A percentile compares a stretch with the other conserved stretches of the same genome.
Evolutionary conservation across 2,329 filamentous ascomycete species (phyloP).

Genomic region (Aaosphaeria pasadenensis): DNA sequence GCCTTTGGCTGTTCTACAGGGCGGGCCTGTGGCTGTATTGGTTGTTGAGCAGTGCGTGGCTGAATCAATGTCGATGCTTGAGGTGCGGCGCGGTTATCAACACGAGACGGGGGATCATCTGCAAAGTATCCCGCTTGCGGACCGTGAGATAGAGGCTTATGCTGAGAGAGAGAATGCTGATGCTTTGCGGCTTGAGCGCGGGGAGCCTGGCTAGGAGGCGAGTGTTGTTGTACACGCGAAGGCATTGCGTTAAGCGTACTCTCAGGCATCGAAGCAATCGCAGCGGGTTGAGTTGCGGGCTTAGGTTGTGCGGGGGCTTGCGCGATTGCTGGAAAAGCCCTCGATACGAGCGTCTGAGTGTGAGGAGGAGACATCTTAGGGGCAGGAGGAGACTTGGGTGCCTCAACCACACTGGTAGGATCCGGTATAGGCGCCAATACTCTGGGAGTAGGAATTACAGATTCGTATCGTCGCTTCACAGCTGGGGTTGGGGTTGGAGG

Average conservation of each 20-base stretch:
- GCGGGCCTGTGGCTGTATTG: slow-evolving; percentile 21
- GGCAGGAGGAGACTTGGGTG: slow-evolving; percentile 27
- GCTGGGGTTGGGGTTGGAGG: slow-evolving; percentile 50
- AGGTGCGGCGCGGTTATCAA: slow-evolving; percentile 29
- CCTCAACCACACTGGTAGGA: slow-evolving; percentile 34
- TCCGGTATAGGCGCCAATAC: slow-evolving; percentile 47
- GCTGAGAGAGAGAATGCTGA: slow-evolving; percentile 23
- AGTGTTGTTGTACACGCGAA: slow-evolving; percentile 26
- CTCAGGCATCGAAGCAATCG: slow-evolving; percentile 22
- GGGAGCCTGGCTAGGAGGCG: slow-evolving; percentile 22
- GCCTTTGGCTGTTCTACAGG: slow-evolving; percentile 25
- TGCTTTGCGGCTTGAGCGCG: slow-evolving; percentile 23
- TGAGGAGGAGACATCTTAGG: slow-evolving; percentile 40
- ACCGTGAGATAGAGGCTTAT: slow-evolving; percentile 24
- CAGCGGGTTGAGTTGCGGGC: slow-evolving; percentile 17
- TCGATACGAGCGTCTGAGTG: slow-evolving; percentile 8
- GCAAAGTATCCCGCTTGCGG: slow-evolving; percentile 37
- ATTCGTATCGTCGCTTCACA: slow-evolving; percentile 47
- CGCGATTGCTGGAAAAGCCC: slow-evolving; percentile 29
- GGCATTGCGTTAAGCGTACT: slow-evolving; percentile 24
- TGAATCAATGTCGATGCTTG: slow-evolving; percentile 16
- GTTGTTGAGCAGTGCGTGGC: slow-evolving; percentile 23
- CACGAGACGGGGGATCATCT: slow-evolving; percentile 25
- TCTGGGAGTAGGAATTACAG: slow-evolving; percentile 35
- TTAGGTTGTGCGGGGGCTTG: slow-evolving; percentile 30